Evolutionary conservation across 164 flowering plant species (phyloP).

Genomic region (Paratinospora sagittata): DNA sequence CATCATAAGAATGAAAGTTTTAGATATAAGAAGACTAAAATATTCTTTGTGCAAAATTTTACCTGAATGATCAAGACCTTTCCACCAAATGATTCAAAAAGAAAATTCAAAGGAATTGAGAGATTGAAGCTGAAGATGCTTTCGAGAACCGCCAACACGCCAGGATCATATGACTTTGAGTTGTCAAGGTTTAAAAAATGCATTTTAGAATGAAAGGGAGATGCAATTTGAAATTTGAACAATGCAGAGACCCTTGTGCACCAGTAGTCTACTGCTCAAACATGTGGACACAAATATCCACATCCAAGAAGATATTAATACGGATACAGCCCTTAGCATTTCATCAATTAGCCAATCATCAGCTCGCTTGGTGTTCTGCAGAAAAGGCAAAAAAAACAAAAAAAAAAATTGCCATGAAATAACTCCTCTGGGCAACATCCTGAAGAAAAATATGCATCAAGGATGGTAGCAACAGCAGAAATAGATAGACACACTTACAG

Average conservation of each 20-base stretch:
- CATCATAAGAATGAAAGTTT: not conserved
- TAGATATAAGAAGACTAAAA: not conserved
- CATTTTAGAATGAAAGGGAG: not conserved
- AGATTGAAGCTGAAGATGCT: constrained; percentile 68
- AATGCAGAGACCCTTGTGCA: not conserved
- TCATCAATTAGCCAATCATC: constrained; percentile 70
- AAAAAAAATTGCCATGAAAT: constrained; percentile 1
- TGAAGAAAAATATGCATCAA: constrained; percentile 10
- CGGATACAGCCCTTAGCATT: constrained; percentile 91
- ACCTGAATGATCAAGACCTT: constrained; percentile 72
- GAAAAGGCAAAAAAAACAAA: not conserved
- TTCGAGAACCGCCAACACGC: constrained; percentile 56
- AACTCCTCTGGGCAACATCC: not conserved
- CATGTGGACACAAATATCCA: not conserved
- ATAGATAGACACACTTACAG: constrained; percentile 34
- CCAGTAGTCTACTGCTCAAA: not conserved
- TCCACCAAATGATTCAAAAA: constrained; percentile 47
- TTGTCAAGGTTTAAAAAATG: constrained; percentile 31
- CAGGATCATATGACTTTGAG: constrained; percentile 74
- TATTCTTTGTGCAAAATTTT: not conserved
- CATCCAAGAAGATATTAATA: not conserved
- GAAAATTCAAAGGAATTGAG: constrained; percentile 71
- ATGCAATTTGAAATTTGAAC: not conserved
- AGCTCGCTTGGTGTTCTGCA: constrained; percentile 61
- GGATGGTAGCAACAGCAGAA: not conserved